Evolutionary conservation across 495 filamentous ascomycete genomes (phyloP).

Genomic region (Lineolata rhizophorae): DNA sequence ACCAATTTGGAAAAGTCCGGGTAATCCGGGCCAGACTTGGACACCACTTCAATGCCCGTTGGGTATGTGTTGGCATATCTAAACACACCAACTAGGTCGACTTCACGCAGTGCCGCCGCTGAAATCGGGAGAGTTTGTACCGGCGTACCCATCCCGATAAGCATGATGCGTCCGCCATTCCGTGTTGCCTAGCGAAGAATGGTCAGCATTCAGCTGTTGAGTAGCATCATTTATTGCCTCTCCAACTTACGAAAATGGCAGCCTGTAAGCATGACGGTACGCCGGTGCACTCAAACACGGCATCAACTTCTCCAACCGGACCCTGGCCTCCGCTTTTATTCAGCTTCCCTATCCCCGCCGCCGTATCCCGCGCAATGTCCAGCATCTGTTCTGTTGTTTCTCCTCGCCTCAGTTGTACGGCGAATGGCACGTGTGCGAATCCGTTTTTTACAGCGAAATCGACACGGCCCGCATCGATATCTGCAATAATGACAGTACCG

Average conservation of each 20-base stretch:
- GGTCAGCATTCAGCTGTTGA: background rate
- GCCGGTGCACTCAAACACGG: conserved; percentile 81
- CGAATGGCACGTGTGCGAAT: conserved; percentile 36
- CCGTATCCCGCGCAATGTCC: conserved; percentile 34
- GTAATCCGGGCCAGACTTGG: conserved; percentile 32
- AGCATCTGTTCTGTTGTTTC: conserved; percentile 30
- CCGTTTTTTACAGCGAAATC: conserved; percentile 47
- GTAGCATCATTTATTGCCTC: too few species aligned
- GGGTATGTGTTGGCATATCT: conserved; percentile 75
- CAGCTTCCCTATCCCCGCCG: conserved; percentile 25
- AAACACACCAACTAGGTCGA: conserved; percentile 85
- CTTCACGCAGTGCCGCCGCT: conserved; percentile 65
- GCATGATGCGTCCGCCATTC: conserved; percentile 60
- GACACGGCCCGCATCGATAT: conserved; percentile 53
- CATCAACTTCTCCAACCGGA: conserved; percentile 43
- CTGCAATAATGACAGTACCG: conserved; percentile 46
- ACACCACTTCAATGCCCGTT: conserved; percentile 53
- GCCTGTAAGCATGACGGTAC: conserved; percentile 74
- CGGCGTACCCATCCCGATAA: conserved; percentile 88
- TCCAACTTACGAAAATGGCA: conserved; percentile 40
- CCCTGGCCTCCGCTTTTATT: conserved; percentile 20
- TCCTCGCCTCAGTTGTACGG: conserved; percentile 24
- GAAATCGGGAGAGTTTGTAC: conserved; percentile 71
- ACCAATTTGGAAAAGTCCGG: conserved; percentile 44
- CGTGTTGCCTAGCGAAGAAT: conserved; percentile 26